Evolutionary conservation across 306 rosid genomes (phyloP).

Genomic region (Pyrus bretschneideri): DNA sequence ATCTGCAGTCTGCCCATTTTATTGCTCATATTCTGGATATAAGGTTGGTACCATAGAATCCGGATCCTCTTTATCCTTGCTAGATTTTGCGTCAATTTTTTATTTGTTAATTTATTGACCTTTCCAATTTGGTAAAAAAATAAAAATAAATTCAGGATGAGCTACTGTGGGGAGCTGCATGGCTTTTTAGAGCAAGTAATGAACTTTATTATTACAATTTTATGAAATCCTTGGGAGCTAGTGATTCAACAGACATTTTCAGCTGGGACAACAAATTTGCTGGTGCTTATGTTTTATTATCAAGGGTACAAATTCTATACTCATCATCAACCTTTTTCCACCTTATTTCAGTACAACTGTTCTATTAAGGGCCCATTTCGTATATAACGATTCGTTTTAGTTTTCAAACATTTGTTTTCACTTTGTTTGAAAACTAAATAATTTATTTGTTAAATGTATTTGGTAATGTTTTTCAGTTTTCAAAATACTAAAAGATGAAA

Average conservation of each 20-base stretch:
- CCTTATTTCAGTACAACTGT: not conserved
- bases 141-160: conserved; percentile 46
- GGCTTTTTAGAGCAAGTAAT: conserved; percentile 86
- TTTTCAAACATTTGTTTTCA: not conserved
- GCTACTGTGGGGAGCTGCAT: conserved; percentile 87
- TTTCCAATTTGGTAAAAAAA: not conserved
- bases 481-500: too few relatives aligned
- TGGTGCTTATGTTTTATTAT: conserved; percentile 76
- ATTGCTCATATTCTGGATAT: conserved; percentile 91
- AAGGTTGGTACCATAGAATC: conserved; percentile 34
- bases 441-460: too few relatives aligned
- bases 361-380: not conserved
- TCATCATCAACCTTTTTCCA: not conserved
- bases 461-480: too few relatives aligned
- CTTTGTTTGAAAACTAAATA: not conserved
- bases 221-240: conserved; percentile 55
- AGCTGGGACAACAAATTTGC: conserved; percentile 98
- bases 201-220: conserved; percentile 46
- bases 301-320: conserved; percentile 46
- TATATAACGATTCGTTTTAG: not conserved
- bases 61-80: not conserved
- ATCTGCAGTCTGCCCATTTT: conserved; percentile 83
- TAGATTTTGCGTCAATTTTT: not conserved
- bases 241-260: conserved; percentile 73
- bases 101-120: not conserved